Evolutionary conservation across 495 filamentous ascomycete species (phyloP), one percentile per base, ranked within the genome.

Genomic region (Barbatosphaeria neglecta): DNA sequence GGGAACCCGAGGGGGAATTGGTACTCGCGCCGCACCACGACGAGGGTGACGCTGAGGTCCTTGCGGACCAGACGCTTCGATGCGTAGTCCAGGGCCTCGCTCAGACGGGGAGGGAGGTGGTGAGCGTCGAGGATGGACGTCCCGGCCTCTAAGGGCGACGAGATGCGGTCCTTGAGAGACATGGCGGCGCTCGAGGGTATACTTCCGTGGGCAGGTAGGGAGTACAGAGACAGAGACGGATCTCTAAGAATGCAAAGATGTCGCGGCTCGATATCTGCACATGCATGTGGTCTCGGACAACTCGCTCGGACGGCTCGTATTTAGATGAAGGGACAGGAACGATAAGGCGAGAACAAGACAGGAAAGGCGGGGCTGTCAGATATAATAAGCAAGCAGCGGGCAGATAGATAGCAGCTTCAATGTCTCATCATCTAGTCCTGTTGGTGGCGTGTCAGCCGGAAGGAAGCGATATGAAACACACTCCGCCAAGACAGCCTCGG

Each of bases 131-230:
- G 61, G 37, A 76, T 60, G 31, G 72, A 74, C 1, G 57, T 53
- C 6, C 73, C 72, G 16, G 74, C 73, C 49, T 76, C 75, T 33
- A 78, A 65, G n/a, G 75, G 73, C 33, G 70, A 65, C 0, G 75
- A 77, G 49, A 77, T 78, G 44, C 60, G 61, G 33, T 63, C 62
- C 60, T 69, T 76, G 40, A 72, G 47, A 43, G 59, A 57, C 57
- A 69, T 56, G 18, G 31, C 28, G 49, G 31, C 17, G 27, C 50
- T 20, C 1, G 19, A 8, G 16, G 11, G 6, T n/a, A n/a, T n/a
- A n/a, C n/a, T n/a, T n/a, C n/a, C n/a, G n/a, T n/a, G 15, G 15
- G 3, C 6, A 41, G 13, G 2, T 9, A 45, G 8, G 43, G 37
- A 4, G 19, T 3, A 45, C n/a, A 18, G 31, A 33, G 18, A 45